Percentiles rank a stretch among this genome's conserved stretches.
phyloP scores from a whole-genome alignment of 257 asterid genomes.

The Voacanga thouarsii region DNA sequence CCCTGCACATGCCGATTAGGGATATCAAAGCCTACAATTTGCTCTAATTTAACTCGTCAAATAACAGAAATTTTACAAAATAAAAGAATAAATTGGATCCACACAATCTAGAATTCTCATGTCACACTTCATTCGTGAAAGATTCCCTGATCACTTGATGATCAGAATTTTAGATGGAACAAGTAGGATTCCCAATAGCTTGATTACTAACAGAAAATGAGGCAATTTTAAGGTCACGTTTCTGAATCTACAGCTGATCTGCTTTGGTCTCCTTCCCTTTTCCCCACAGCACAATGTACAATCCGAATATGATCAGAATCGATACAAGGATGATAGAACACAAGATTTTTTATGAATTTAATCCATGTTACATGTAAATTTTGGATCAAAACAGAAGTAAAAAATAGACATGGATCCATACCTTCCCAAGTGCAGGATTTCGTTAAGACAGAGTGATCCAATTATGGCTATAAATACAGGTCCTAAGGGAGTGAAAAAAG shows the following conservation, averaged over 20 bases:
- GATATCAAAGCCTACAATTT: too few species aligned
- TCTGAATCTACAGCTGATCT: not conserved
- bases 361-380: not conserved
- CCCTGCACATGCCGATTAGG: too few species aligned
- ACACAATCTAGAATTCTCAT: not conserved
- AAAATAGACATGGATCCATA: not conserved
- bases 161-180: not conserved
- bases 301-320: constrained; percentile 25
- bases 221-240: not conserved
- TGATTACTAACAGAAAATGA: too few species aligned
- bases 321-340: constrained; percentile 31
- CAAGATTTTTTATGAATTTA: not conserved
- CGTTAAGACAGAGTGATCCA: constrained; percentile 31
- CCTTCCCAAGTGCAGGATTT: constrained; percentile 42
- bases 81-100: not conserved
- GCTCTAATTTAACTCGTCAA: too few species aligned
- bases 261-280: constrained; percentile 19
- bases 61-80: not conserved
- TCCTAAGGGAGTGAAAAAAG: constrained; percentile 29
- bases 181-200: not conserved
- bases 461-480: constrained; percentile 34
- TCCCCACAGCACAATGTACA: constrained; percentile 40
- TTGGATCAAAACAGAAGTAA: not conserved
- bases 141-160: not conserved
- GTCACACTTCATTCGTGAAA: not conserved